These are phyloP conservation scores for Saxispiralis lemnorum DNA, from an alignment of 495 filamentous ascomycete genomes.

Conservation along the genomic window DNA sequence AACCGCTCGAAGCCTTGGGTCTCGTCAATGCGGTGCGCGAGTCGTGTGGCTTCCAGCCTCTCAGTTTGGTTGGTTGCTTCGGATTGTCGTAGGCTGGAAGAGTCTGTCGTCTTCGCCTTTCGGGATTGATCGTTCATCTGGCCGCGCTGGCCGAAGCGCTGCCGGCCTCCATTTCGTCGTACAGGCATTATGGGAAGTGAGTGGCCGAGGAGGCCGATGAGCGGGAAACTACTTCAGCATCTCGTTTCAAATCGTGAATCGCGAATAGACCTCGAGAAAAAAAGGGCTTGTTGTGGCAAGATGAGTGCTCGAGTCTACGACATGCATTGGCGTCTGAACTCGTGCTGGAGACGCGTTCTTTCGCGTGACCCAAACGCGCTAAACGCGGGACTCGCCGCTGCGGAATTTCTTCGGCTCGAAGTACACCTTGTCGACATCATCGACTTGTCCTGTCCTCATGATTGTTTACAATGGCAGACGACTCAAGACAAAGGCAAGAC, in stretches of 20 bases:
- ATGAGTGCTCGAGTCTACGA: not conserved
- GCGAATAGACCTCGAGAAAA: too few relatives aligned
- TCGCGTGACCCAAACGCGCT: too few relatives aligned
- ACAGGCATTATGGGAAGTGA: conserved; percentile 9
- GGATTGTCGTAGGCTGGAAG: conserved; percentile 49
- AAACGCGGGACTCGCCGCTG: too few relatives aligned
- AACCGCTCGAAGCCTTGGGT: conserved; percentile 82
- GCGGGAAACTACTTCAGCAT: not conserved
- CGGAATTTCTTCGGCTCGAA: not conserved
- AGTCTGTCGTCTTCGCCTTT: conserved; percentile 58
- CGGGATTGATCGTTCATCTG: conserved; percentile 32
- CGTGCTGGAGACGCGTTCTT: too few relatives aligned
- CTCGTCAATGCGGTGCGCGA: conserved; percentile 86
- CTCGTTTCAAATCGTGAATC: too few relatives aligned
- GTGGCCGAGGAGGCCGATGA: not conserved
- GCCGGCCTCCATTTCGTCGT: conserved; percentile 10
- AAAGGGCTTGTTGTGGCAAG: too few relatives aligned
- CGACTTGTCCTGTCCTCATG: not conserved
- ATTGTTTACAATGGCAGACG: conserved; percentile 34
- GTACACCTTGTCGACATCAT: not conserved
- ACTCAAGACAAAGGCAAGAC: conserved; percentile 24
- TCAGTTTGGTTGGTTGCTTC: conserved; percentile 78
- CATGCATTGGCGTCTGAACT: too few relatives aligned
- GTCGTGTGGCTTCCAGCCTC: conserved; percentile 63
- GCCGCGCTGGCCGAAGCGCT: conserved; percentile 18